phyloP scores from a whole-genome alignment of 768 basidiomycete genomes.

The Lactifluus volemus region DNA sequence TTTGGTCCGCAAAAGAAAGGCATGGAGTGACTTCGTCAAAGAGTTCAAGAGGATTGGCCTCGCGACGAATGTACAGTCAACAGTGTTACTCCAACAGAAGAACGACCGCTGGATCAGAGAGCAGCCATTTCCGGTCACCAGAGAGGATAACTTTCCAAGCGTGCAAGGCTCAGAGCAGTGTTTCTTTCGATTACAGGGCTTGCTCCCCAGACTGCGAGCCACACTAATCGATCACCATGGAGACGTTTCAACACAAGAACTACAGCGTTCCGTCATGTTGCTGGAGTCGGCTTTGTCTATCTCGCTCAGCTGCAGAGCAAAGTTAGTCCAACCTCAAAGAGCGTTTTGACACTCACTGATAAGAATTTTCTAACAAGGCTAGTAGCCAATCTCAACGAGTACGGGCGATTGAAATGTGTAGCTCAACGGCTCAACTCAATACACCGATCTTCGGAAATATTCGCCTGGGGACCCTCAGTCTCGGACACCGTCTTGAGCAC shows the following conservation, averaged over 20 bases:
- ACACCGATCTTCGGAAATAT: constrained; percentile 19
- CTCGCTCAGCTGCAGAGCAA: constrained; percentile 50
- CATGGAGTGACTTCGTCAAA: constrained; percentile 85
- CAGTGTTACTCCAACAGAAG: constrained; percentile 47
- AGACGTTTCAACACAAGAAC: constrained; percentile 80
- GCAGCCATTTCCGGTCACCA: constrained; percentile 37
- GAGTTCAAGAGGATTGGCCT: constrained; percentile 78
- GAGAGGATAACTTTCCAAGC: constrained; percentile 15
- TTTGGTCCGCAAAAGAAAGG: constrained; percentile 76
- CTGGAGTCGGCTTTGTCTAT: constrained; percentile 72
- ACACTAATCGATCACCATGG: constrained; percentile 61
- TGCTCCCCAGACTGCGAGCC: constrained; percentile 57
- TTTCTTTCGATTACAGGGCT: constrained; percentile 51
- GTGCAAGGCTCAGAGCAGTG: constrained; percentile 49
- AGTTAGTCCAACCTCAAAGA: constrained; percentile 42
- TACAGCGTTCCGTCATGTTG: constrained; percentile 68
- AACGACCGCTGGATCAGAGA: constrained; percentile 57
- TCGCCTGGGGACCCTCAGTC: neutral
- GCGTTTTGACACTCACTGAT: constrained; percentile 4
- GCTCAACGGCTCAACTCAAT: neutral
- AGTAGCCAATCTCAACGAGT: constrained; percentile 1
- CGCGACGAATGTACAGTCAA: constrained; percentile 60
- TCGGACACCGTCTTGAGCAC: neutral
- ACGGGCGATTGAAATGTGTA: neutral
- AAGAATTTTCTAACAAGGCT: neutral